These are phyloP conservation scores for Acanthochlamys bracteata DNA, from an alignment of 106 monocot species.

Conservation along the genomic window DNA sequence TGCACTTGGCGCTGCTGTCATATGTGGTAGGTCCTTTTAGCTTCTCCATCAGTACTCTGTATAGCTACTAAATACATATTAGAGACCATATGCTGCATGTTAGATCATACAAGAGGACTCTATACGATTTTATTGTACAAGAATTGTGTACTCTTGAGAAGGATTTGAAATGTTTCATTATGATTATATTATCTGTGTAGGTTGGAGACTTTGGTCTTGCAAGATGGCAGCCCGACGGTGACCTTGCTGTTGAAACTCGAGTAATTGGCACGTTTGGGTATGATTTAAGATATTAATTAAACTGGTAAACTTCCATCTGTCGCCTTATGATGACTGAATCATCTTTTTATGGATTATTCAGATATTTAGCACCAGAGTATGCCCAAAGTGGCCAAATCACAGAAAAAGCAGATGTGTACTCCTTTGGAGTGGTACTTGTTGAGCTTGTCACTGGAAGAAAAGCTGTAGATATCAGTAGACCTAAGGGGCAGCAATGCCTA, in stretches of 20 bases:
- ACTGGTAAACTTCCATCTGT: not conserved
- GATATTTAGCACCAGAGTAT: slow-evolving; percentile 44
- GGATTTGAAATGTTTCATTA: not conserved
- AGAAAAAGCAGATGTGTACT: slow-evolving; percentile 44
- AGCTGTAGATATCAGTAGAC: slow-evolving; percentile 35
- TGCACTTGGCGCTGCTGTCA: no score
- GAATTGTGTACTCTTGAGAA: not conserved
- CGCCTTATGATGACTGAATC: not conserved
- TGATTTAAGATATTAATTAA: not conserved
- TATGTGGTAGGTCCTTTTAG: no score
- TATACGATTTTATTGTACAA: not conserved
- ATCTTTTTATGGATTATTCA: slow-evolving; percentile 1
- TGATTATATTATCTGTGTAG: slow-evolving; percentile 5
- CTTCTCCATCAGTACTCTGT: no score
- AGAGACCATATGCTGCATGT: no score
- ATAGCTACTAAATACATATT: no score
- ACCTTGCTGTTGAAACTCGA: slow-evolving; percentile 24
- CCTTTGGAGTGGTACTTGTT: slow-evolving; percentile 36
- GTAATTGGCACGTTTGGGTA: slow-evolving; percentile 41
- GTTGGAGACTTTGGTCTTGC: slow-evolving; percentile 48
- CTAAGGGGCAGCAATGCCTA: slow-evolving; percentile 42
- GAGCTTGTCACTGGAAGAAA: slow-evolving; percentile 39
- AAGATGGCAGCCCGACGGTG: slow-evolving; percentile 33
- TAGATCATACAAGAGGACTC: no score
- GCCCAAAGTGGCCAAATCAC: slow-evolving; percentile 36